Conservation (phyloP, 371 early-diverging fungal species). For the Mucor saturninus region DNA sequence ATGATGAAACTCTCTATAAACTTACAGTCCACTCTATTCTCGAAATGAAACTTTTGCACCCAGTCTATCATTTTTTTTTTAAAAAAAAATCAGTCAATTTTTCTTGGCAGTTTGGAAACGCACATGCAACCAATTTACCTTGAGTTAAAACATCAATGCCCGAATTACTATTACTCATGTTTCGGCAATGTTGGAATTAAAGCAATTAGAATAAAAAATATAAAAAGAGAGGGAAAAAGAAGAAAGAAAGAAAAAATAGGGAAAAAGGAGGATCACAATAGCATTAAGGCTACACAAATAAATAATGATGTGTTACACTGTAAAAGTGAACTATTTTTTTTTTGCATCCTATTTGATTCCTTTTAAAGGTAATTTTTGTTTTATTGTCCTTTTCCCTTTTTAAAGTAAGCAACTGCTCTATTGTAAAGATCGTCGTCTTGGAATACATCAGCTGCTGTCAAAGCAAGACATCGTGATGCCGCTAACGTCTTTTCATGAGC, state of each 20-base stretch:
- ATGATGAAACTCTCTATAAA: background rate
- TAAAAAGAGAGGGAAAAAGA: background rate
- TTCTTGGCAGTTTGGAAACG: background rate
- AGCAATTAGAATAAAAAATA: background rate
- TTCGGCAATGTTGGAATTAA: background rate
- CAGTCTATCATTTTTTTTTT: no score
- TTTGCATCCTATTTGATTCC: slow-evolving; percentile 4
- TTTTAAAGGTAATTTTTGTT: slow-evolving; percentile 9
- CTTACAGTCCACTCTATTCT: slow-evolving; percentile 46
- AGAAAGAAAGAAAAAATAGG: background rate
- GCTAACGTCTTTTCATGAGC: slow-evolving; percentile 68
- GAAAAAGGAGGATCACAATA: slow-evolving; percentile 7
- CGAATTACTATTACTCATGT: slow-evolving; percentile 8
- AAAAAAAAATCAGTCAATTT: background rate
- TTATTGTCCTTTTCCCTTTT: slow-evolving; percentile 30
- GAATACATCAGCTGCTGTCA: slow-evolving; percentile 45
- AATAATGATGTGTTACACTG: slow-evolving; percentile 1
- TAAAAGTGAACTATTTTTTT: background rate
- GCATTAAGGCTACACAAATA: slow-evolving; percentile 6
- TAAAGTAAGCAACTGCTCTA: slow-evolving; percentile 38
- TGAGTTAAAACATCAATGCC: slow-evolving; percentile 4
- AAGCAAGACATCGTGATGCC: slow-evolving; percentile 47
- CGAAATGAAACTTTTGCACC: slow-evolving; percentile 46
- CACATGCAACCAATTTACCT: slow-evolving; percentile 4
- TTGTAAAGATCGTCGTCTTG: slow-evolving; percentile 33